Percentiles rank a stretch among this genome's conserved stretches.
phyloP scores from a whole-genome alignment of 225 moss, liverwort and hornwort genomes.

The Physcomitrium patens region DNA sequence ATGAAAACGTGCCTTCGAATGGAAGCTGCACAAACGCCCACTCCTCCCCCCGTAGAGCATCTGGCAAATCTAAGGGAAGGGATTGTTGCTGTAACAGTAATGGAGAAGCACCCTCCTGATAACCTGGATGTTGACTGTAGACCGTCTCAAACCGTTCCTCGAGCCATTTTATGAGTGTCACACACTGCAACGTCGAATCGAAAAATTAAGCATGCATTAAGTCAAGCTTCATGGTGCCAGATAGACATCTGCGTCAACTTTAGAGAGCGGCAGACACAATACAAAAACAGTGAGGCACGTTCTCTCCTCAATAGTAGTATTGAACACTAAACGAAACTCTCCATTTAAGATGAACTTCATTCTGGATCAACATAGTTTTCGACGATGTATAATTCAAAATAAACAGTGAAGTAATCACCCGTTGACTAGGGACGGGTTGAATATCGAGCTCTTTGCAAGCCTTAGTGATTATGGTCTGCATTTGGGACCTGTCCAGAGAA shows the following conservation, averaged over 20 bases:
- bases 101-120: slow-evolving; percentile 80
- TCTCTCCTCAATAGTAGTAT: slow-evolving; percentile 18
- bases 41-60: slow-evolving; percentile 89
- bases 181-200: slow-evolving; percentile 60
- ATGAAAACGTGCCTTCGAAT: slow-evolving; percentile 57
- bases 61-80: slow-evolving; percentile 85
- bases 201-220: background rate
- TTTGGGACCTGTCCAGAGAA: slow-evolving; percentile 77
- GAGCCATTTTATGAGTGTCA: slow-evolving; percentile 75
- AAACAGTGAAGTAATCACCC: slow-evolving; percentile 53
- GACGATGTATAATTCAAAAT: background rate
- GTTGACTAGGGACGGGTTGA: slow-evolving; percentile 90
- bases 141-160: slow-evolving; percentile 45
- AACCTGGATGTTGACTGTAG: slow-evolving; percentile 78
- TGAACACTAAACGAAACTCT: background rate
- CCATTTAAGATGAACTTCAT: background rate
- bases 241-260: background rate
- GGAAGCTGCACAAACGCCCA: slow-evolving; percentile 98
- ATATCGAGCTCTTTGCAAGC: slow-evolving; percentile 96
- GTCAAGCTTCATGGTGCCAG: slow-evolving; percentile 16
- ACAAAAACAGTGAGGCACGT: slow-evolving; percentile 48
- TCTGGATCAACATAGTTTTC: background rate
- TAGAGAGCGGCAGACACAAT: slow-evolving; percentile 9
- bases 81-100: slow-evolving; percentile 78
- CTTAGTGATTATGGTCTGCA: slow-evolving; percentile 95